phyloP scores from a whole-genome alignment of 1,284 basidiomycete species.

The Ustilago curta region DNA sequence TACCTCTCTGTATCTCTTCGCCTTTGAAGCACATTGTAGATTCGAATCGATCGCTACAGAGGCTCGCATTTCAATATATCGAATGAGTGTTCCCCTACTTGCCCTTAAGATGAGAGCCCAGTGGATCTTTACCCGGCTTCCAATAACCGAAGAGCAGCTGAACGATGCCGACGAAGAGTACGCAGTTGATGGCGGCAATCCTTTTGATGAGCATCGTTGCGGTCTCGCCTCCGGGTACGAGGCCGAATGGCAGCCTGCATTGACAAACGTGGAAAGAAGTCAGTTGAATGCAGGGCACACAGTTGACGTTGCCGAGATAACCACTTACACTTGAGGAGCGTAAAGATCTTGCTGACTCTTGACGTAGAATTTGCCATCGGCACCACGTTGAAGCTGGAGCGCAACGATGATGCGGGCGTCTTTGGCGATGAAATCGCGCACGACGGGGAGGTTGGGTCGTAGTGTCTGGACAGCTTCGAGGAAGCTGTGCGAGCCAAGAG shows the following conservation, averaged over 20 bases:
- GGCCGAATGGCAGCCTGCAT: slow-evolving; percentile 48
- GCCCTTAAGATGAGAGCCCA: slow-evolving; percentile 37
- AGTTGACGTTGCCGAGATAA: background rate
- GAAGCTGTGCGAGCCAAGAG: slow-evolving; percentile 33
- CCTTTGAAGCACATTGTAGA: background rate
- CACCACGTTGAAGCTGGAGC: slow-evolving; percentile 57
- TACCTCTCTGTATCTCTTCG: background rate
- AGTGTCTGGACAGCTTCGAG: slow-evolving; percentile 63
- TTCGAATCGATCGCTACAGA: background rate
- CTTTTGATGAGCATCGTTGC: slow-evolving; percentile 52
- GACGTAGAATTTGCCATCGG: slow-evolving; percentile 66
- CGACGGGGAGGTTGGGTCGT: slow-evolving; percentile 48
- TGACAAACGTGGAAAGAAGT: background rate
- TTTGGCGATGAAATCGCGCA: slow-evolving; percentile 30
- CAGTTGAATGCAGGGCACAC: background rate
- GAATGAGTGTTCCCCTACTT: slow-evolving; percentile 12
- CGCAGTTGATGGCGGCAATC: slow-evolving; percentile 54
- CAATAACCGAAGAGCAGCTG: slow-evolving; percentile 52
- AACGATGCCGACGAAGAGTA: slow-evolving; percentile 44
- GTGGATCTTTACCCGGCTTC: slow-evolving; percentile 48
- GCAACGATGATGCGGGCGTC: slow-evolving; percentile 58
- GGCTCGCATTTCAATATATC: background rate
- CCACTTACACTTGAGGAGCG: slow-evolving; percentile 50
- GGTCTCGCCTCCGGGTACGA: slow-evolving; percentile 47
- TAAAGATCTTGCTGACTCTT: slow-evolving; percentile 66